A percentile compares a stretch with the other conserved stretches of the same genome.
Conservation (phyloP, 495 filamentous ascomycete genomes). For the Aspergillus taichungensis region DNA sequence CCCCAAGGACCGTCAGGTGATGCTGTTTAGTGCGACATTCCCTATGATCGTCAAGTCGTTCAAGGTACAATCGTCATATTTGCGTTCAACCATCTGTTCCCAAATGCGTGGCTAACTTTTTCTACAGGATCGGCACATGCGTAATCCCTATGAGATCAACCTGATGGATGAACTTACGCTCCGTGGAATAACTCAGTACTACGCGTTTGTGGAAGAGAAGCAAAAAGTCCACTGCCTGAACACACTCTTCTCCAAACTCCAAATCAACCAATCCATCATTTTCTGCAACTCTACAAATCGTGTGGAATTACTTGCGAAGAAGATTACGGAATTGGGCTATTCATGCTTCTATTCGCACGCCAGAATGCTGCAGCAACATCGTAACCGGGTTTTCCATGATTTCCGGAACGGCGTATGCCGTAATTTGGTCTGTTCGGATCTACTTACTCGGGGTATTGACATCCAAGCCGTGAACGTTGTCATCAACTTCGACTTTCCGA, state of each 20-base stretch:
- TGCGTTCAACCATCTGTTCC: not conserved
- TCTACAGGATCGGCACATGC: constrained; percentile 83
- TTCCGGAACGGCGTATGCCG: constrained; percentile 97
- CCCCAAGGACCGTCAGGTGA: constrained; percentile 93
- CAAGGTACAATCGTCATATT: constrained; percentile 45
- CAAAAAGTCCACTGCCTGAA: constrained; percentile 99
- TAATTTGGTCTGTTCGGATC: constrained; percentile 95
- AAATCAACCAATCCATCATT: constrained; percentile 99
- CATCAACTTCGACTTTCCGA: constrained; percentile 99
- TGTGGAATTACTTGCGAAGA: constrained; percentile 95
- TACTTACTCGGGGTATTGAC: constrained; percentile 97
- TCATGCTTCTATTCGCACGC: constrained; percentile 99
- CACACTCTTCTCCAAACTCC: constrained; percentile 95
- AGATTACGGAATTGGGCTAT: constrained; percentile 97
- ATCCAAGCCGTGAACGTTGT: constrained; percentile 99
- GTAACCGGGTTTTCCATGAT: constrained; percentile 98
- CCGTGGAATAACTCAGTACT: constrained; percentile 96
- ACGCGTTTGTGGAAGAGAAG: constrained; percentile 98
- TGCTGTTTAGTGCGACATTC: constrained; percentile 98
- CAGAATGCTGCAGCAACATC: constrained; percentile 93
- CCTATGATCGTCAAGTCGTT: constrained; percentile 93
- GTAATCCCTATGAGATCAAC: constrained; percentile 93
- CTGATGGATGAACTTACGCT: constrained; percentile 99
- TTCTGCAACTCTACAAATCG: constrained; percentile 99
- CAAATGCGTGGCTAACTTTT: constrained; percentile 3